Evolutionary conservation across 75 land plant genomes (phyloP).

Genomic region (Cunninghamia lanceolata): DNA sequence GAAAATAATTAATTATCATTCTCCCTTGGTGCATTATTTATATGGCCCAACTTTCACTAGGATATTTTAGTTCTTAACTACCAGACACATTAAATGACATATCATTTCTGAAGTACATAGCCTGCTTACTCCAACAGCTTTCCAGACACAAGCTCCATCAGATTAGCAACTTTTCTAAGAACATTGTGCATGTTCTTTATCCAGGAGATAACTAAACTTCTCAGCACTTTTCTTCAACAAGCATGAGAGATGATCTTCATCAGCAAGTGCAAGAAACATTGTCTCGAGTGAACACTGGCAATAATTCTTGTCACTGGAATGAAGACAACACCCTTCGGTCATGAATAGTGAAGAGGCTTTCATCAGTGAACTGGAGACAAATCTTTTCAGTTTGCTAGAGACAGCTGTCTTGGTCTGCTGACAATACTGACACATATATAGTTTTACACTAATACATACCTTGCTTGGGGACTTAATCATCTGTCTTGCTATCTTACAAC

Average conservation of each 20-base stretch:
- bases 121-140: neutral
- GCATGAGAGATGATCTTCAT: neutral
- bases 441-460: neutral
- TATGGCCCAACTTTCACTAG: neutral
- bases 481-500: neutral
- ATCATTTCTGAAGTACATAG: neutral
- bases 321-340: too few relatives aligned
- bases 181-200: neutral
- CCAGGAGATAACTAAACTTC: too few relatives aligned
- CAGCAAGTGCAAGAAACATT: neutral
- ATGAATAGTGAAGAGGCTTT: too few relatives aligned
- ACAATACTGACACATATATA: neutral
- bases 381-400: too few relatives aligned
- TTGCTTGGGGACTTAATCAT: too few relatives aligned
- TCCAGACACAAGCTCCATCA: neutral
- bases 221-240: neutral
- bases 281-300: neutral
- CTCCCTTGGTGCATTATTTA: neutral
- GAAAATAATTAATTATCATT: neutral
- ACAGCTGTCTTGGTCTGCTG: neutral
- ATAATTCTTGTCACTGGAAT: too few relatives aligned
- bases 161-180: neutral
- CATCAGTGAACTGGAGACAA: too few relatives aligned
- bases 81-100: neutral
- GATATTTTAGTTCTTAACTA: neutral